phyloP scores from a whole-genome alignment of 2,329 filamentous ascomycete genomes.

The Pseudogymnoascus sp. region DNA sequence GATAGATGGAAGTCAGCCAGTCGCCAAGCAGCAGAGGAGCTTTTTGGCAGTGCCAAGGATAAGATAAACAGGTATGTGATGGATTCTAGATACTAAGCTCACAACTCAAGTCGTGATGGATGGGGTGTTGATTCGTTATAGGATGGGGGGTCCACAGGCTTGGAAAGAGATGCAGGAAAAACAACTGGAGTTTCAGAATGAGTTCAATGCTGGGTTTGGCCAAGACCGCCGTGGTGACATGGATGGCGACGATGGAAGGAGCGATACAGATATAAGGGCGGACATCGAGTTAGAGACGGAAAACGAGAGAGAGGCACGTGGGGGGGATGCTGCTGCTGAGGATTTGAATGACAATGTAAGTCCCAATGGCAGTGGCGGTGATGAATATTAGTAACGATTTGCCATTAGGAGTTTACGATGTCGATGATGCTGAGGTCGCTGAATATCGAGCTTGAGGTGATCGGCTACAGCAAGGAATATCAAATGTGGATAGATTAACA shows the following conservation, averaged over 20 bases:
- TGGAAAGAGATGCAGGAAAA: constrained; percentile 41
- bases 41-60: constrained; percentile 53
- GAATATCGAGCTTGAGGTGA: constrained; percentile 52
- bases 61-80: constrained; percentile 39
- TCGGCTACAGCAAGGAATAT: constrained; percentile 50
- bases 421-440: constrained; percentile 59
- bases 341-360: constrained; percentile 32
- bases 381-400: constrained; percentile 9
- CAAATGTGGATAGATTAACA: constrained; percentile 49
- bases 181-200: constrained; percentile 29
- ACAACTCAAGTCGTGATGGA: no score
- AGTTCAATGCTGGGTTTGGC: constrained; percentile 29
- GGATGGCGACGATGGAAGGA: constrained; percentile 27
- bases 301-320: constrained; percentile 27
- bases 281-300: constrained; percentile 27
- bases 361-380: constrained; percentile 23
- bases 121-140: constrained; percentile 10
- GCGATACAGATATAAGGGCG: constrained; percentile 25
- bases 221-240: constrained; percentile 24
- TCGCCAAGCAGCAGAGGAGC: constrained; percentile 56
- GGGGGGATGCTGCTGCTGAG: constrained; percentile 27
- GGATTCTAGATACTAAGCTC: not conserved
- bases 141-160: constrained; percentile 52
- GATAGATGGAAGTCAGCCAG: constrained; percentile 53
- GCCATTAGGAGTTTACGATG: constrained; percentile 53